Evolutionary conservation across 73 alveolate genomes (phyloP), one percentile per base, ranked within the genome.

Genomic region (Paramecium primaurelia): DNA sequence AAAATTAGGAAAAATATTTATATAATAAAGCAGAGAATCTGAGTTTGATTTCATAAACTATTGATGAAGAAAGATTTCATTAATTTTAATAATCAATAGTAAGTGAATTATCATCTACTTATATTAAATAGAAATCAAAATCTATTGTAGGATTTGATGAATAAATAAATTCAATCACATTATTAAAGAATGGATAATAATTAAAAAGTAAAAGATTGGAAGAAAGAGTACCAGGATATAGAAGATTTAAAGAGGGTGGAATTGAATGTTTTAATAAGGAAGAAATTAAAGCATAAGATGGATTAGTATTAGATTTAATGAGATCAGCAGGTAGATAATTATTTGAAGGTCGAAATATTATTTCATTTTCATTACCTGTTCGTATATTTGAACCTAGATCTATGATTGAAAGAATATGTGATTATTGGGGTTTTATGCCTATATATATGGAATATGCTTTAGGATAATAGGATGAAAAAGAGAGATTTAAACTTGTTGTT

Each of bases 311-410:
- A 60, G 94, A 89, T 8, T 37, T 89, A 32, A 89, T 89, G 71
- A 89, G 88, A 89, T 58, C 68, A 0, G 94, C 88, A 40, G 94
- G 94, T 1, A 89, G 77, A 89, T 40, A 83, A 44, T 49, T 89
- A 89, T 59, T 89, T 18, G 94, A 89, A 32, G 95, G 95, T 1
- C 69, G 88, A 45, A 88, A 92, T 44, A 84, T 92, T 9, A 95
- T 93, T 34, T 89, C 95, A 8, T 91, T 97, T 18, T 97, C 99
- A 22, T 91, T 97, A 3, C 99, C 98, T 11, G 96, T 97, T 59
- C 86, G 97, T 73, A 95, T 97, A 25, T 97, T 97, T 59, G 99
- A 97, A 93, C 97, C 99, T 28, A 92, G 99, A 59, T 93, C 98
- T 6, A 90, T 97, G 36, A 91, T 95, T 32, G 95, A 97, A 71